phyloP scores from a whole-genome alignment of 2,329 filamentous ascomycete species.

The Sclerotinia minor region DNA sequence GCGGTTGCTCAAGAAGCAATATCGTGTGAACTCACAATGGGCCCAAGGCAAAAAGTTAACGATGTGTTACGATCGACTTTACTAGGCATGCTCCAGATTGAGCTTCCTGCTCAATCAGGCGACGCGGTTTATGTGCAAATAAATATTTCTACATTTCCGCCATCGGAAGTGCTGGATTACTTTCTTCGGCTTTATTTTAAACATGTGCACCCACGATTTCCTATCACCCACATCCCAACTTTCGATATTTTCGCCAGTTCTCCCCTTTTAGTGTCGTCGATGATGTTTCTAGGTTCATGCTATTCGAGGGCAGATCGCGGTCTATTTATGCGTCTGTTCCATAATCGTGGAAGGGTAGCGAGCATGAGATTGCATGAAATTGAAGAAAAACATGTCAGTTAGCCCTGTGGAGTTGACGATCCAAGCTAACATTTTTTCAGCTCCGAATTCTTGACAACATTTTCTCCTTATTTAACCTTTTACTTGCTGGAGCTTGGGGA shows the following conservation, averaged over 20 bases:
- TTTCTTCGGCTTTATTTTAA: slow-evolving; percentile 38
- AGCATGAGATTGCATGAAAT: slow-evolving; percentile 32
- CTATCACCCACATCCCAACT: slow-evolving; percentile 37
- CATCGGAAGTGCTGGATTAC: slow-evolving; percentile 36
- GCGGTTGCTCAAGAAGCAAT: slow-evolving; percentile 35
- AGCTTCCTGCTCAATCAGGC: slow-evolving; percentile 18
- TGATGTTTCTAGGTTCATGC: slow-evolving; percentile 40
- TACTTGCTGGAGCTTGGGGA: slow-evolving; percentile 38
- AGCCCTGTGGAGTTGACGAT: too few relatives aligned
- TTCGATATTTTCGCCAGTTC: slow-evolving; percentile 36
- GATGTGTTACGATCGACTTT: slow-evolving; percentile 30
- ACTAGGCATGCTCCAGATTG: slow-evolving; percentile 26
- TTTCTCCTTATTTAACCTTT: slow-evolving; percentile 37
- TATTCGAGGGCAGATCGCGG: slow-evolving; percentile 37
- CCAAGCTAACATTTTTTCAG: slow-evolving; percentile 28
- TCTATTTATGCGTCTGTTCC: slow-evolving; percentile 36
- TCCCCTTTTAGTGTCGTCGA: slow-evolving; percentile 35
- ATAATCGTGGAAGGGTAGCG: slow-evolving; percentile 36
- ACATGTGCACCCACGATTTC: slow-evolving; percentile 37
- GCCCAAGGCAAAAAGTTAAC: slow-evolving; percentile 32
- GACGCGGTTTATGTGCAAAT: slow-evolving; percentile 29
- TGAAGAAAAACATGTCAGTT: slow-evolving; percentile 36
- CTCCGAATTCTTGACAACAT: slow-evolving; percentile 36
- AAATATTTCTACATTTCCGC: slow-evolving; percentile 35
- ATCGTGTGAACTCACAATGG: slow-evolving; percentile 26